These are phyloP conservation scores for Rusavskia elegans DNA, from an alignment of 495 filamentous ascomycete species.

Conservation along the genomic window DNA sequence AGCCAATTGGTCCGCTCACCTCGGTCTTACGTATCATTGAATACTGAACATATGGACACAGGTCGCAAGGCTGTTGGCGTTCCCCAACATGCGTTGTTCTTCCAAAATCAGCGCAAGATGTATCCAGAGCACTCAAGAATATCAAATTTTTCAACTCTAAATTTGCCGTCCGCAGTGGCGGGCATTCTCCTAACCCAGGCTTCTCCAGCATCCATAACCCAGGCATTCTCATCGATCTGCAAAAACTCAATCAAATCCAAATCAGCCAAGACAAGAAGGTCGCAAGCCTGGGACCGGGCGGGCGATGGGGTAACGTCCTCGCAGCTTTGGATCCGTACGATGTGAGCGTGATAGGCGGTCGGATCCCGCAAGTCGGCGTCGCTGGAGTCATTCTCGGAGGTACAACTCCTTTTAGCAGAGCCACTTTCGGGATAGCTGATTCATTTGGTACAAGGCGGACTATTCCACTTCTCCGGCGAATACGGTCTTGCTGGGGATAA, in stretches of 20 bases:
- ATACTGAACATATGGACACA: background rate
- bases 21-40: no score
- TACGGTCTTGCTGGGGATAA: conserved; percentile 8
- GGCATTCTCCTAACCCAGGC: conserved; percentile 11
- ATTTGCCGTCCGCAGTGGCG: conserved; percentile 16
- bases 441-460: background rate
- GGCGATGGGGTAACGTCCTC: conserved; percentile 28
- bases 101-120: conserved; percentile 18
- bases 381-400: conserved; percentile 2
- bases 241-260: conserved; percentile 22
- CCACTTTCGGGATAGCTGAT: background rate
- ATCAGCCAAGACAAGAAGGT: conserved; percentile 22
- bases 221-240: conserved; percentile 36
- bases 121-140: conserved; percentile 16
- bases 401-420: background rate
- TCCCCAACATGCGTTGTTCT: conserved; percentile 21
- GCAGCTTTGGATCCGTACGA: conserved; percentile 14
- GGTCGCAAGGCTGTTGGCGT: conserved; percentile 3
- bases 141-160: conserved; percentile 6
- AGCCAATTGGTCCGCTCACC: no score
- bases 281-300: conserved; percentile 26
- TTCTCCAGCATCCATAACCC: conserved; percentile 21
- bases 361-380: conserved; percentile 13
- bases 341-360: conserved; percentile 23
- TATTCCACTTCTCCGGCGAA: background rate